A percentile compares a stretch with the other conserved stretches of the same genome.
phyloP scores from a whole-genome alignment of 345 rosid species.

The Tarenaya hassleriana region DNA sequence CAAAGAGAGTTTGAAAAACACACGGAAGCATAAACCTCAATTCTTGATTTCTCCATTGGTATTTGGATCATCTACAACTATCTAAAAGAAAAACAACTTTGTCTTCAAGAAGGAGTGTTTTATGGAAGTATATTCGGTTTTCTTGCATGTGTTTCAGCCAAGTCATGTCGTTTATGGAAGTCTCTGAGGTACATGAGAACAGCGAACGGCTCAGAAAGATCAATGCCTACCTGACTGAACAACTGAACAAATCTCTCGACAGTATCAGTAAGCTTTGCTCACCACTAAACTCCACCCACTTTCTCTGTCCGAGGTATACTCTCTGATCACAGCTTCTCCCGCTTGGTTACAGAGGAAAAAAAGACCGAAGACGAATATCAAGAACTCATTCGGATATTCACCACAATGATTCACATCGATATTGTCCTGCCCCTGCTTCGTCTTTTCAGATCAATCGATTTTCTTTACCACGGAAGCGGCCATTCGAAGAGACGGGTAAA shows the following conservation, averaged over 20 bases:
- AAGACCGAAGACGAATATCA: constrained; percentile 30
- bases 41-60: constrained; percentile 19
- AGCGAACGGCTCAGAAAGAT: constrained; percentile 50
- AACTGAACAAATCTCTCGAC: constrained; percentile 28
- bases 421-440: constrained; percentile 28
- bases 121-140: too few relatives aligned
- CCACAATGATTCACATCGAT: constrained; percentile 32
- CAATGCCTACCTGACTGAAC: constrained; percentile 32
- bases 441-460: constrained; percentile 28
- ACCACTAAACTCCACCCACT: neutral
- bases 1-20: too few relatives aligned
- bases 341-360: constrained; percentile 24
- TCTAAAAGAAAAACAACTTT: too few relatives aligned
- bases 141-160: constrained; percentile 33
- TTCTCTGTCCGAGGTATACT: neutral
- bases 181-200: constrained; percentile 64
- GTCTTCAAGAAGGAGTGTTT: too few relatives aligned
- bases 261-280: constrained; percentile 37
- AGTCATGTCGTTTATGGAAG: constrained; percentile 46
- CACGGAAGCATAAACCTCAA: neutral
- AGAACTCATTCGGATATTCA: constrained; percentile 29
- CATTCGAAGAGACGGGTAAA: constrained; percentile 24
- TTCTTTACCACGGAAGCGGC: constrained; percentile 33
- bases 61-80: too few relatives aligned
- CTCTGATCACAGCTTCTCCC: constrained; percentile 12